Evolutionary conservation across 805 yeast species (phyloP).

Genomic region (Wickerhamiella slavikovae): DNA sequence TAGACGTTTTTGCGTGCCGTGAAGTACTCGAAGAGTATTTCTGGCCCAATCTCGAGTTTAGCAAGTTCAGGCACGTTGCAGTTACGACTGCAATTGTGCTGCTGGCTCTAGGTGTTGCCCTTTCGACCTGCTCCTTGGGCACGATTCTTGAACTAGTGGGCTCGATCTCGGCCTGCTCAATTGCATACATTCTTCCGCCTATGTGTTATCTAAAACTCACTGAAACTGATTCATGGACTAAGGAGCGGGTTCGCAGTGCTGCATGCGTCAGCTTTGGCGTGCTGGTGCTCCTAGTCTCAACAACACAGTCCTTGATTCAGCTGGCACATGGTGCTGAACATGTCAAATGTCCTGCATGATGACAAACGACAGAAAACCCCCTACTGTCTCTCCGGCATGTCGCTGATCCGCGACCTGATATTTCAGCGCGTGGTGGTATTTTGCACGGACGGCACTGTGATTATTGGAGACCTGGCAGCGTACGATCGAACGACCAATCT

Average conservation of each 20-base stretch:
- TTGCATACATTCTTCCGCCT: conserved; percentile 88
- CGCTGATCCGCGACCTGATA: background rate
- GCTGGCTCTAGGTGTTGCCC: conserved; percentile 51
- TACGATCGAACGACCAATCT: conserved; percentile 20
- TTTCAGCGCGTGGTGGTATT: conserved; percentile 15
- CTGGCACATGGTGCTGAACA: conserved; percentile 19
- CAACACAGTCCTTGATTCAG: conserved; percentile 43
- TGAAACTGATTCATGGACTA: conserved; percentile 20
- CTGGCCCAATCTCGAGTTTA: conserved; percentile 15
- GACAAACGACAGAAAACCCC: no score
- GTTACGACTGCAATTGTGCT: conserved; percentile 48
- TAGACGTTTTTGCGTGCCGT: conserved; percentile 77
- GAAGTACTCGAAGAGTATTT: conserved; percentile 59
- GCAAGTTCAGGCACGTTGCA: conserved; percentile 28
- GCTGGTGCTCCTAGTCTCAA: conserved; percentile 59
- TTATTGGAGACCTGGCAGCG: conserved; percentile 18
- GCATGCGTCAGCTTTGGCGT: conserved; percentile 53
- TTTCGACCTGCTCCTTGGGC: conserved; percentile 74
- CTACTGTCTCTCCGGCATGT: background rate
- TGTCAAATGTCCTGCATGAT: conserved; percentile 6
- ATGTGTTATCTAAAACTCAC: conserved; percentile 56
- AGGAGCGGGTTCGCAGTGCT: conserved; percentile 33
- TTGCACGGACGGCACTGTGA: conserved; percentile 18
- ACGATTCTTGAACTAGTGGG: conserved; percentile 79
- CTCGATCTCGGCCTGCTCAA: conserved; percentile 75